Evolutionary conservation across 208 protist genomes (phyloP).

Genomic region (Balamuthia mandrillaris): DNA sequence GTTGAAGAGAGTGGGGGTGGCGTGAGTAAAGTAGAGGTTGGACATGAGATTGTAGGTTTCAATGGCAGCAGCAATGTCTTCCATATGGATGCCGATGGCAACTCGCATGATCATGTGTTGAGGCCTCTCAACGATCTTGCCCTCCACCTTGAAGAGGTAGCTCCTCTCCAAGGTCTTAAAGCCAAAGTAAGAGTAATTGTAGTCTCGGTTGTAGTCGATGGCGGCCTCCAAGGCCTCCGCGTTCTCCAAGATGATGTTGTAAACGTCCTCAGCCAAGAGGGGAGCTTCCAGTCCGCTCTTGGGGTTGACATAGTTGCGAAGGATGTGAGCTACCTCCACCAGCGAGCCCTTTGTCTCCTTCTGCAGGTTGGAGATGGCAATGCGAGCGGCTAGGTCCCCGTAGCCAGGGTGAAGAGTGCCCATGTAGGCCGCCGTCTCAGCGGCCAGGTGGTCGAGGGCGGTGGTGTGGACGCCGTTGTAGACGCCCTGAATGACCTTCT

Average conservation of each 20-base stretch:
- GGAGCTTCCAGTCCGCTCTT: conserved; percentile 76
- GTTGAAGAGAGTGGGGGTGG: conserved; percentile 98
- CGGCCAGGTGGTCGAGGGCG: conserved; percentile 90
- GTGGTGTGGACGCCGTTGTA: conserved; percentile 81
- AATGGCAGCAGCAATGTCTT: conserved; percentile 85
- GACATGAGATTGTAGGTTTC: conserved; percentile 95
- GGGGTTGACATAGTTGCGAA: conserved; percentile 86
- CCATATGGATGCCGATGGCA: conserved; percentile 92
- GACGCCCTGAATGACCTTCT: conserved; percentile 84
- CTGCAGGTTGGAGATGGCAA: conserved; percentile 94
- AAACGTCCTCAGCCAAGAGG: conserved; percentile 89
- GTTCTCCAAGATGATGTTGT: conserved; percentile 65
- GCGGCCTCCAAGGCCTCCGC: conserved; percentile 81
- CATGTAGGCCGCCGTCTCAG: conserved; percentile 93
- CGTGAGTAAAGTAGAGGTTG: conserved; percentile 92
- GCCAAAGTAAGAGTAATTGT: conserved; percentile 97
- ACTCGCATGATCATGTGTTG: conserved; percentile 99
- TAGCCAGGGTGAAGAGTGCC: conserved; percentile 91
- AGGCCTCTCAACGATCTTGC: conserved; percentile 91
- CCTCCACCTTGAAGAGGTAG: conserved; percentile 93
- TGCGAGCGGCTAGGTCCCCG: conserved; percentile 91
- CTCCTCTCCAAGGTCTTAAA: conserved; percentile 98
- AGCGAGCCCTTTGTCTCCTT: conserved; percentile 88
- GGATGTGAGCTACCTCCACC: conserved; percentile 78
- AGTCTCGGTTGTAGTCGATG: conserved; percentile 91